phyloP scores from a whole-genome alignment of 1,284 basidiomycete genomes.

The Papiliotrema fonsecae region DNA sequence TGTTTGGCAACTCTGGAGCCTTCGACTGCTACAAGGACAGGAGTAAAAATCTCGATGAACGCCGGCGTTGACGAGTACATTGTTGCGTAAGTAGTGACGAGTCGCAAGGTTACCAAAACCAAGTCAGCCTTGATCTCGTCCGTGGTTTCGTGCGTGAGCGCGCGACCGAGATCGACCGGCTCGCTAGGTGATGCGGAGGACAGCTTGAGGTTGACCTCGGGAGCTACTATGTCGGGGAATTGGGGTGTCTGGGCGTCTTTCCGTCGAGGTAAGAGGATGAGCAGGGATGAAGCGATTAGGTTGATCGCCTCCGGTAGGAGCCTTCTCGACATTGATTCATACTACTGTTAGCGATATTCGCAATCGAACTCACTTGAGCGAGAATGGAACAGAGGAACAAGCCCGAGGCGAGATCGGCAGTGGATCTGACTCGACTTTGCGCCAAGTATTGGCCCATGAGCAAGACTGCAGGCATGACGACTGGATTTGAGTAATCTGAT shows the following conservation, averaged over 20 bases:
- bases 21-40: constrained; percentile 60
- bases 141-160: constrained; percentile 35
- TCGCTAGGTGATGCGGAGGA: constrained; percentile 19
- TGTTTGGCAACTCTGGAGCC: constrained; percentile 55
- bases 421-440: constrained; percentile 69
- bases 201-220: constrained; percentile 32
- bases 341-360: constrained; percentile 51
- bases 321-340: constrained; percentile 77
- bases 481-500: constrained; percentile 87
- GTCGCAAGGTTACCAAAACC: constrained; percentile 58
- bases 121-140: constrained; percentile 53
- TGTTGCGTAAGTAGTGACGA: constrained; percentile 64
- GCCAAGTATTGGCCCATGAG: constrained; percentile 90
- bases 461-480: constrained; percentile 77
- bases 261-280: constrained; percentile 64
- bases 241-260: constrained; percentile 52
- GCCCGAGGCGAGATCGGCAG: constrained; percentile 74
- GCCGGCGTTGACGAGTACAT: constrained; percentile 72
- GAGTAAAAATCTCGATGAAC: constrained; percentile 77
- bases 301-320: constrained; percentile 86
- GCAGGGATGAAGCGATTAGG: constrained; percentile 66
- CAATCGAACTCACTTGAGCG: constrained; percentile 41
- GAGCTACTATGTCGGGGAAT: constrained; percentile 60
- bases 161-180: constrained; percentile 22
- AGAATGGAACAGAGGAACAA: constrained; percentile 84